Evolutionary conservation across 2,329 filamentous ascomycete species (phyloP).

Genomic region (Talaromyces amestolkiae): DNA sequence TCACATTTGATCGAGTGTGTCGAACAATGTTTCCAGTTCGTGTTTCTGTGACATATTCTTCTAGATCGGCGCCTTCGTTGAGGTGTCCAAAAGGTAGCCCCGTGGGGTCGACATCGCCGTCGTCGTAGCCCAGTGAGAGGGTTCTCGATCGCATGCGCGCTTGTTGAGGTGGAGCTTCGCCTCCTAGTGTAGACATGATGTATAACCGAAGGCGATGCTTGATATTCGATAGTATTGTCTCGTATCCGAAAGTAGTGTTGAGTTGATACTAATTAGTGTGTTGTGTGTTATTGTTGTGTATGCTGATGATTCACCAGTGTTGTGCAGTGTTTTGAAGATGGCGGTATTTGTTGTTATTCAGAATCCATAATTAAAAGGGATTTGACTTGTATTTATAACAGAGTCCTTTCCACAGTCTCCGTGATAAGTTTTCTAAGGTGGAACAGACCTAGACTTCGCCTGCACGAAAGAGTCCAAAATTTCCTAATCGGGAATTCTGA

Average conservation of each 20-base stretch:
- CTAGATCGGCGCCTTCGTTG: slow-evolving; percentile 53
- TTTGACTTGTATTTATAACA: not conserved
- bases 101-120: slow-evolving; percentile 17
- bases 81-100: slow-evolving; percentile 11
- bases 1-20: slow-evolving; percentile 54
- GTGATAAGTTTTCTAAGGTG: not conserved
- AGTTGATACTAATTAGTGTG: not conserved
- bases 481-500: slow-evolving; percentile 12
- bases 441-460: not conserved
- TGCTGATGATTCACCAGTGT: not conserved
- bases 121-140: slow-evolving; percentile 15
- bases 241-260: not conserved
- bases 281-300: not conserved
- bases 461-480: not conserved
- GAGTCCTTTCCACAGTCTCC: not conserved
- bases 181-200: slow-evolving; percentile 11
- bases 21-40: slow-evolving; percentile 60
- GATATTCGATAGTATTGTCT: not conserved
- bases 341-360: not conserved
- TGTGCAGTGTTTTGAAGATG: not conserved
- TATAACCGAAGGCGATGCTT: not conserved
- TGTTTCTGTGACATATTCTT: slow-evolving; percentile 66
- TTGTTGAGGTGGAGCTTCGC: not conserved
- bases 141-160: slow-evolving; percentile 7
- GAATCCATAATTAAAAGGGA: not conserved